These are phyloP conservation scores for Chrysopogon serrulatus DNA, from an alignment of 176 grass and related monocot genomes.

Conservation along the genomic window DNA sequence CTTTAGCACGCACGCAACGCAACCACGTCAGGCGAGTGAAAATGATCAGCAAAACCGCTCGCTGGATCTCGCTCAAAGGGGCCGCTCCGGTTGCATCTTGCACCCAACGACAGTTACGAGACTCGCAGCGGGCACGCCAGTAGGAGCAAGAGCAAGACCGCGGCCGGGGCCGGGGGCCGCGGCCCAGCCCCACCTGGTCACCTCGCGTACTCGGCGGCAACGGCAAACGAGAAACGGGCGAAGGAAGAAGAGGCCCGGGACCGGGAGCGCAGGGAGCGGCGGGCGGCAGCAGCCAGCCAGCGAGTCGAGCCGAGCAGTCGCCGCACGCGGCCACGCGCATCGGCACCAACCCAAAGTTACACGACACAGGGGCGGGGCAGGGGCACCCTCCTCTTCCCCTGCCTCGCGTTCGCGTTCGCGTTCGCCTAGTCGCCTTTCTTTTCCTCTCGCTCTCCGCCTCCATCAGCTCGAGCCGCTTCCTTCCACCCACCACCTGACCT, in stretches of 20 bases:
- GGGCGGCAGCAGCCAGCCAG: not conserved
- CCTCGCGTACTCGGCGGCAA: not conserved
- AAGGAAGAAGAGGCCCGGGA: not conserved
- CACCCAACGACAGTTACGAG: not conserved
- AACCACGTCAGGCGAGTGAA: too few species aligned
- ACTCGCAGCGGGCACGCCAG: not conserved
- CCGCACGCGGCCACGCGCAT: slow-evolving; percentile 20
- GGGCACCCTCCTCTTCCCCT: not conserved
- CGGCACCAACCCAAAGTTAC: slow-evolving; percentile 27
- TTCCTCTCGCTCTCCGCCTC: slow-evolving; percentile 56
- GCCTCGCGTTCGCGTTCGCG: not conserved
- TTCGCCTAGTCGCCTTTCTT: slow-evolving; percentile 8
- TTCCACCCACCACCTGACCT: slow-evolving; percentile 33
- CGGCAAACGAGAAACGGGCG: not conserved
- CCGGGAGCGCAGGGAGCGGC: not conserved
- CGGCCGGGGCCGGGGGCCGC: not conserved
- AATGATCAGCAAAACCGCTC: not conserved
- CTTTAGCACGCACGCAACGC: too few species aligned
- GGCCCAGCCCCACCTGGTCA: not conserved
- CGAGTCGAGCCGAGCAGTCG: not conserved
- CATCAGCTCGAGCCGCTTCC: slow-evolving; percentile 41
- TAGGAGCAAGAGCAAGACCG: not conserved
- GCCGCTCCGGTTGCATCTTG: not conserved
- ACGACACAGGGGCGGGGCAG: slow-evolving; percentile 1
- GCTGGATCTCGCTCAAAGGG: slow-evolving; percentile 7